Evolutionary conservation across 2,329 filamentous ascomycete species (phyloP).

Genomic region (Ophiocordyceps unilateralis): DNA sequence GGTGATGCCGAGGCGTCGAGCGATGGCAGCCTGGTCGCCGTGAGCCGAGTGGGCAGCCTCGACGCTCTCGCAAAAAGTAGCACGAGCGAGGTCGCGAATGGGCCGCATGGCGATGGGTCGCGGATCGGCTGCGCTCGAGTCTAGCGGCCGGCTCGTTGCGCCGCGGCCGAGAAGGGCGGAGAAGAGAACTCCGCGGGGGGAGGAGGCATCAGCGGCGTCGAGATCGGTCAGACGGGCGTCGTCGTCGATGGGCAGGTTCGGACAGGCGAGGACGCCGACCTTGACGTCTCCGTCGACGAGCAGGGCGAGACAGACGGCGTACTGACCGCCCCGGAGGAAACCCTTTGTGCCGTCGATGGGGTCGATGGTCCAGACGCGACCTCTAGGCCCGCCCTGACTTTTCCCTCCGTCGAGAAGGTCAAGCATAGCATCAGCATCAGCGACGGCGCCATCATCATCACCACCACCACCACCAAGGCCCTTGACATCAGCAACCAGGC

Average conservation of each 20-base stretch:
- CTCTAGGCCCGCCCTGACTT: constrained; percentile 52
- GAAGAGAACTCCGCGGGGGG: constrained; percentile 74
- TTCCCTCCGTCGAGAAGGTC: constrained; percentile 49
- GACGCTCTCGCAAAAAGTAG: constrained; percentile 92
- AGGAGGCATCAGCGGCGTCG: constrained; percentile 56
- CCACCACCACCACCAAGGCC: constrained; percentile 43
- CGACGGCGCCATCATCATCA: constrained; percentile 49
- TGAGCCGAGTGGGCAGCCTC: constrained; percentile 87
- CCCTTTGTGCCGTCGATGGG: constrained; percentile 97
- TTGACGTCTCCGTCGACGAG: constrained; percentile 89
- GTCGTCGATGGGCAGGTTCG: constrained; percentile 85
- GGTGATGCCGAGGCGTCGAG: constrained; percentile 70
- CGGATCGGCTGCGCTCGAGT: constrained; percentile 29
- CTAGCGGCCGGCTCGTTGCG: constrained; percentile 61
- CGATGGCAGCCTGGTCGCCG: constrained; percentile 66
- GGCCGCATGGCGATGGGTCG: constrained; percentile 65
- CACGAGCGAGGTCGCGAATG: constrained; percentile 55
- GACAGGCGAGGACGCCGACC: constrained; percentile 86
- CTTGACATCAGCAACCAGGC: constrained; percentile 43
- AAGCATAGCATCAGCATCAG: constrained; percentile 48
- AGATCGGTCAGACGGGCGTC: constrained; percentile 41
- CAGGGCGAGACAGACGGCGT: constrained; percentile 83
- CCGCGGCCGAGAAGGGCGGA: constrained; percentile 66
- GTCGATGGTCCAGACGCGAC: constrained; percentile 89
- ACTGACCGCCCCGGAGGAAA: constrained; percentile 89